Base-by-base conservation (phyloP, 257 asterid genomes). In the Gardenia jasminoides region DNA sequence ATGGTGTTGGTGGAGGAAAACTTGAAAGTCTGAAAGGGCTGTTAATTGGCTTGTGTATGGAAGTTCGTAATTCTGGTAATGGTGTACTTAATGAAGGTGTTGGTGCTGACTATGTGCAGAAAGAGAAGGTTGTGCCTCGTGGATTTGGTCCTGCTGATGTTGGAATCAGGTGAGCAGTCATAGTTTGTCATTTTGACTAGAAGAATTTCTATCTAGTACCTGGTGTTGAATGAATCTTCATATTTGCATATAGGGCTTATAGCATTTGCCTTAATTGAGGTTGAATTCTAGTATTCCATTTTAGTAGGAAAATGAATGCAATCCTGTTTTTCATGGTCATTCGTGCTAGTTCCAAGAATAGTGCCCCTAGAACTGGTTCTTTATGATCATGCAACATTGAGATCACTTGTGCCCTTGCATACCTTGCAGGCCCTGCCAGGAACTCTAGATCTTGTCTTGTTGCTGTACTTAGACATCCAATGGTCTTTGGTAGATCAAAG, bases 101-200 rank as follows among this genome's bases (percentile, higher is more conserved):
- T 79, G 99, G 99, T 81, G 98, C 99, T 79, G 99, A 95, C 82
- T 95, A 80, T 85, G 99, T 95, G 83, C 98, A 92, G 89, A 95
- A 95, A 91, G 99, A 91, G 84, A 95, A 95, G 88, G 84, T 88
- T 68, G 89, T 84, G 77, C 98, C 99, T 1, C 96, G 97, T 24
- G 85, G 88, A 54, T 93, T 92, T 84, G 89, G 91, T 82, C 81
- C 87, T 79, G 77, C 88, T 72, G 97, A 95, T 83, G 80, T 80
- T 79, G 94, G 96, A 50, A 44, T 84, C 59, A 92, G 98, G 99
- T 94, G 83, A 84, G 82, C 69, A 74, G 73, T 76, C 79, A 59
- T 66, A 24, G 68, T 70, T 76, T 54, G 16, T 75, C 67, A 70
- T 59, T 24, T 61, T 68, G 36, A 56, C 5, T 62, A 11, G 15